A percentile compares a stretch with the other conserved stretches of the same genome.
Conservation (phyloP, 2,329 filamentous ascomycete species). For the Exophiala spinifera region DNA sequence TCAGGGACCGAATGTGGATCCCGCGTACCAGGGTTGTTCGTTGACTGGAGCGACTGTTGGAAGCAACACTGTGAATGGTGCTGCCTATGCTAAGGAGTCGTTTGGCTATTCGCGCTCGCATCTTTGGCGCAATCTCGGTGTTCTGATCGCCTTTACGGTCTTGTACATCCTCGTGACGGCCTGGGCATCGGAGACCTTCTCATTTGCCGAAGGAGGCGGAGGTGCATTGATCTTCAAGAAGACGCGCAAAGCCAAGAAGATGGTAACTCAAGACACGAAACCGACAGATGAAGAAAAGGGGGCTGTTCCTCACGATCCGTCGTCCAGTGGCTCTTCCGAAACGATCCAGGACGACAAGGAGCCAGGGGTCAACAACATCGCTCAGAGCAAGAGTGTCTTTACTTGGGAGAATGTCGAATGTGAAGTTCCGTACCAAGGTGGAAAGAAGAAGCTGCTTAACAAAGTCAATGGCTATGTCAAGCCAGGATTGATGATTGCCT, state of each 20-base stretch:
- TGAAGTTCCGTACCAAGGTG: conserved; percentile 66
- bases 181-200: conserved; percentile 65
- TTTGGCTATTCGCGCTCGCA: conserved; percentile 54
- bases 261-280: conserved; percentile 44
- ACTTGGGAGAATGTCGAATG: conserved; percentile 71
- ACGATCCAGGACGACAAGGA: conserved; percentile 38
- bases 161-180: conserved; percentile 72
- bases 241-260: conserved; percentile 58
- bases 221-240: conserved; percentile 70
- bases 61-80: conserved; percentile 51
- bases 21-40: conserved; percentile 60
- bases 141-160: conserved; percentile 70
- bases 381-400: conserved; percentile 62
- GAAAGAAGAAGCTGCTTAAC: conserved; percentile 61
- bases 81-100: conserved; percentile 52
- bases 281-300: conserved; percentile 58
- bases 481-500: conserved; percentile 73
- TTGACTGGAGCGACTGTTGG: conserved; percentile 57
- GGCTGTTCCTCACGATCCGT: conserved; percentile 29
- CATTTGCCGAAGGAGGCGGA: conserved; percentile 53
- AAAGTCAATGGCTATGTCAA: conserved; percentile 74
- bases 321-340: conserved; percentile 32
- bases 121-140: conserved; percentile 72
- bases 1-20: conserved; percentile 53
- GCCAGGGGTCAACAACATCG: conserved; percentile 47